Evolutionary conservation across 305 asterid genomes (phyloP), one percentile per base, ranked within the genome.

Genomic region (Plantago coronopus): DNA sequence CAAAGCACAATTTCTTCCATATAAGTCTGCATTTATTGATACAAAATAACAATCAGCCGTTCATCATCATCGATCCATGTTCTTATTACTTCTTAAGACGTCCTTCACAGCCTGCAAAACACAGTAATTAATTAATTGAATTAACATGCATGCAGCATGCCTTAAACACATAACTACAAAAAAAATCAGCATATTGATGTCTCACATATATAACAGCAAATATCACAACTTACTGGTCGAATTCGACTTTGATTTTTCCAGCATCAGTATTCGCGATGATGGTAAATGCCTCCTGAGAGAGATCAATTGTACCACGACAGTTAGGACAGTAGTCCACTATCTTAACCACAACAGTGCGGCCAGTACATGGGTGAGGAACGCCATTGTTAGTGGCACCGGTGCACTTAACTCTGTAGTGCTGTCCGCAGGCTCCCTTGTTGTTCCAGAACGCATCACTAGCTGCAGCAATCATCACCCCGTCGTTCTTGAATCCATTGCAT

Each of bases 381-480:
- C 79, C 81, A 14, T 60, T 5, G 63, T 74, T 79, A 1, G 83
- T 79, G 4, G 74, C 65, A 5, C 85, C 83, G 0, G 65, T 72
- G 78, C 85, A 82, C 5, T 29, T 79, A 0, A 79, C 81, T 18
- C 43, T 55, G 25, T 74, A 76, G 3, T 1, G 71, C 50, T 72
- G 44, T 15, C 82, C 88, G 19, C 88, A 79, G 1, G 81, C 79
- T 0, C 56, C 79, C 15, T 56, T 29, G 19, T 72, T 74, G 37
- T 29, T 56, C 76, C 77, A 78, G n/a, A 78, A 37, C 0, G 59
- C 72, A 34, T 78, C 72, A 47, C 87, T 78, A 0, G 83, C 87
- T 0, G 87, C 80, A 0, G 83, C 87, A 10, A 78, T 76, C 87
- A 81, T 73, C 43, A 65, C 71, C 0, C 83, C 83, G 16, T 78